phyloP scores from a whole-genome alignment of 306 rosid species.

The Cucurbita argyrosperma region DNA sequence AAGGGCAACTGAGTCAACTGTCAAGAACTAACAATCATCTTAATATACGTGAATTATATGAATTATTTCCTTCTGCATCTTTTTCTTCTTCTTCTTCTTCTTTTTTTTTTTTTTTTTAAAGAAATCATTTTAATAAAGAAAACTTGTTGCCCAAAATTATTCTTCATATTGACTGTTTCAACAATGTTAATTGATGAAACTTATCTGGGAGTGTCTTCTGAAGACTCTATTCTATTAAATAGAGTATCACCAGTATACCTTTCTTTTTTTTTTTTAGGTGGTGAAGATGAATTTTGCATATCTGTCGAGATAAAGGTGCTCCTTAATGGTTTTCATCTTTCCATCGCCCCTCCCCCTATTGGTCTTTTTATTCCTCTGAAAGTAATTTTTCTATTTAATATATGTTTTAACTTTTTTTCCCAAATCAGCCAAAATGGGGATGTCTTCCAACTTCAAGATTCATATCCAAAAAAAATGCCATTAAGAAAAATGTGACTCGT shows the following conservation, averaged over 20 bases:
- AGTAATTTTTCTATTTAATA: not conserved
- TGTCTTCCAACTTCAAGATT: conserved; percentile 66
- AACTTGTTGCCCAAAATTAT: not conserved
- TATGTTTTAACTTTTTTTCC: not conserved
- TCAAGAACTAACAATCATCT: not conserved
- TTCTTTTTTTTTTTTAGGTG: conserved; percentile 36
- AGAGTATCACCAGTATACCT: not conserved
- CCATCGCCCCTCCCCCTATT: not conserved
- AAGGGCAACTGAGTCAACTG: not conserved
- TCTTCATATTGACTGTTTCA: not conserved
- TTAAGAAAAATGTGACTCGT: conserved; percentile 55
- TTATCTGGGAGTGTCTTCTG: not conserved
- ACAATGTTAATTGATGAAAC: not conserved
- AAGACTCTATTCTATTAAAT: not conserved
- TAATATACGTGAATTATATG: not conserved
- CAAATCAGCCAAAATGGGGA: conserved; percentile 76
- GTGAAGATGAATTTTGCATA: conserved; percentile 36
- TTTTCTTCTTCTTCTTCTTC: not conserved
- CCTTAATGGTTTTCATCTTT: not conserved
- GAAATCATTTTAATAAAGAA: not conserved
- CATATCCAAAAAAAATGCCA: conserved; percentile 49
- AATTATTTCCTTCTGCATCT: not conserved
- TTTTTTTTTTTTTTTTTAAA: not conserved
- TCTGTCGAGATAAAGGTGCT: conserved; percentile 87
- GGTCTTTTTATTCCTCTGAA: not conserved